phyloP scores from a whole-genome alignment of 805 yeast species.

The Kodamaea kaohsiungensis region DNA sequence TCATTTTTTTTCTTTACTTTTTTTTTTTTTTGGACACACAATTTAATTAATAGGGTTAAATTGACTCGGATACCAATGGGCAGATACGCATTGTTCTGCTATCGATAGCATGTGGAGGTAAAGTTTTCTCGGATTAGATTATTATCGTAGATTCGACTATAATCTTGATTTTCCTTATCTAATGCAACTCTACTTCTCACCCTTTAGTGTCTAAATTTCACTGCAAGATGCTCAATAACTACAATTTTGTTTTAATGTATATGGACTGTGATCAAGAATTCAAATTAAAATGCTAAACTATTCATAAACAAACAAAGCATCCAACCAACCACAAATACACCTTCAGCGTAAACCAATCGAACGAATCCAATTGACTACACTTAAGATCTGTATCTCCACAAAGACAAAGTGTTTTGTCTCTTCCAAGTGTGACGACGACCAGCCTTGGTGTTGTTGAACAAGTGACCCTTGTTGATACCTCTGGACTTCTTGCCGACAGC shows the following conservation, averaged over 20 bases:
- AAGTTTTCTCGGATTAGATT: background rate
- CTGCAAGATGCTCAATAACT: background rate
- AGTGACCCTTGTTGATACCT: constrained; percentile 99
- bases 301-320: background rate
- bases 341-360: constrained; percentile 6
- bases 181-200: too few species aligned
- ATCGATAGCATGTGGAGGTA: background rate
- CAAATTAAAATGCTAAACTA: constrained; percentile 2
- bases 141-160: too few species aligned
- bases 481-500: constrained; percentile 98
- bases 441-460: constrained; percentile 95
- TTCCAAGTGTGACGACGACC: constrained; percentile 99
- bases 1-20: constrained; percentile 4
- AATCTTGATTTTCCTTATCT: background rate
- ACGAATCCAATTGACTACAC: constrained; percentile 15
- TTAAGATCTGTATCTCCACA: constrained; percentile 99
- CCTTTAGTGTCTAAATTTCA: background rate
- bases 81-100: background rate
- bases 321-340: constrained; percentile 5
- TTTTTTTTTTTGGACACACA: constrained; percentile 6
- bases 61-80: constrained; percentile 8
- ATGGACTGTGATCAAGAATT: background rate
- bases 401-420: constrained; percentile 96
- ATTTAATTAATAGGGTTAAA: constrained; percentile 6
- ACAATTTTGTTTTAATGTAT: background rate